Evolutionary conservation across 2,329 filamentous ascomycete species (phyloP).

Genomic region (Trichoderma guizhouense): DNA sequence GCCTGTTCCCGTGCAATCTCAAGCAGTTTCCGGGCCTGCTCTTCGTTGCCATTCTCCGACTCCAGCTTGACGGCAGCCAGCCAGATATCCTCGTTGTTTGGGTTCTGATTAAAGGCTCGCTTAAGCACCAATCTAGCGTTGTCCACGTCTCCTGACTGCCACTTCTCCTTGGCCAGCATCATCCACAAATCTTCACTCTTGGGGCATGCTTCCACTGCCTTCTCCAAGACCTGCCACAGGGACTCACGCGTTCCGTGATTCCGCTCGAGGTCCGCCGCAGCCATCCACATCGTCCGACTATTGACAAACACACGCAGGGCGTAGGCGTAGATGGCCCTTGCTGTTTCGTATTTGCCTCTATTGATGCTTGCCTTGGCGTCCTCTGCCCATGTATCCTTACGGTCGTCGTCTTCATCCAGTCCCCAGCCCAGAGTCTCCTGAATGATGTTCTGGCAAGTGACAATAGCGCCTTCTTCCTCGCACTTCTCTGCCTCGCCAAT

Average conservation of each 20-base stretch:
- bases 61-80: constrained; percentile 94
- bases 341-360: constrained; percentile 82
- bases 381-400: constrained; percentile 93
- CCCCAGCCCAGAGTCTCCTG: constrained; percentile 90
- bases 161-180: constrained; percentile 92
- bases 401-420: constrained; percentile 92
- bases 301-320: constrained; percentile 85
- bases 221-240: constrained; percentile 81
- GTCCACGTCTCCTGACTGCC: constrained; percentile 83
- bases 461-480: constrained; percentile 81
- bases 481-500: constrained; percentile 92
- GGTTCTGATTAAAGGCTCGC: constrained; percentile 89
- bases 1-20: constrained; percentile 81
- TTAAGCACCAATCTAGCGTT: constrained; percentile 82
- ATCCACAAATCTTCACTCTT: constrained; percentile 92
- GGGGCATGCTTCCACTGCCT: constrained; percentile 89
- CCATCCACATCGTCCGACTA: constrained; percentile 84
- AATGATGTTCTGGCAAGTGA: constrained; percentile 87
- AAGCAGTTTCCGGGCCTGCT: constrained; percentile 78
- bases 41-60: constrained; percentile 79
- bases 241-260: constrained; percentile 82
- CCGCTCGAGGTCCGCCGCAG: constrained; percentile 85
- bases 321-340: constrained; percentile 89
- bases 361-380: constrained; percentile 82
- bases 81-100: constrained; percentile 97